These are phyloP conservation scores for Pythium phragmitis DNA, from an alignment of 352 stramenopile genomes.

Conservation along the genomic window DNA sequence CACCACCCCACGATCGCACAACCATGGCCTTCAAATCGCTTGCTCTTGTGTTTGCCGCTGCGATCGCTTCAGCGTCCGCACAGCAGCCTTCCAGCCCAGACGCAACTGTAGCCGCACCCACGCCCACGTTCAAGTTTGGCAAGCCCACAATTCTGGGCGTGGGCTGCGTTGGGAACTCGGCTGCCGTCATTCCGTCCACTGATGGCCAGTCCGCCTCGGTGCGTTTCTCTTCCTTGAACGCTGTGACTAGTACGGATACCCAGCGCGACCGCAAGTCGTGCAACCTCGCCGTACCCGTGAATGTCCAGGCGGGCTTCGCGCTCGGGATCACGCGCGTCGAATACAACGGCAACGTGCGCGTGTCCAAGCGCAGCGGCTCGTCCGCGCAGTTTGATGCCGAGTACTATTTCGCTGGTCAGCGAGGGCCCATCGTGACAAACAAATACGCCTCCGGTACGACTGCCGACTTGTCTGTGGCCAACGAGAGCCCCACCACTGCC, in stretches of 20 bases:
- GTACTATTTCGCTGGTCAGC: conserved; percentile 53
- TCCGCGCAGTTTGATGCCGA: conserved; percentile 47
- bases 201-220: conserved; percentile 36
- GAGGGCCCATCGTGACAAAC: conserved; percentile 31
- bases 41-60: not conserved
- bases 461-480: conserved; percentile 44
- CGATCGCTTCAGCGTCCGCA: no score
- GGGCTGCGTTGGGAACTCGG: conserved; percentile 31
- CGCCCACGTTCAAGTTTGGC: conserved; percentile 18
- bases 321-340: conserved; percentile 39
- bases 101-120: no score
- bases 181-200: conserved; percentile 28
- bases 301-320: conserved; percentile 31
- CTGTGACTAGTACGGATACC: conserved; percentile 28
- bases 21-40: conserved; percentile 9
- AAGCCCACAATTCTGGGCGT: conserved; percentile 33
- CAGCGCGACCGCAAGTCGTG: conserved; percentile 40
- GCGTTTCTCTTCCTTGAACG: conserved; percentile 32
- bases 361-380: conserved; percentile 32
- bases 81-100: not conserved
- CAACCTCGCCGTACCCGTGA: conserved; percentile 40
- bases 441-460: conserved; percentile 2
- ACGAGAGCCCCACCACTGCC: conserved; percentile 39
- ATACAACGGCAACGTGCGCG: conserved; percentile 46
- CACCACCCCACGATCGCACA: no score